Base-by-base conservation (phyloP, 2,329 filamentous ascomycete genomes). In the Fusarium succisae region DNA sequence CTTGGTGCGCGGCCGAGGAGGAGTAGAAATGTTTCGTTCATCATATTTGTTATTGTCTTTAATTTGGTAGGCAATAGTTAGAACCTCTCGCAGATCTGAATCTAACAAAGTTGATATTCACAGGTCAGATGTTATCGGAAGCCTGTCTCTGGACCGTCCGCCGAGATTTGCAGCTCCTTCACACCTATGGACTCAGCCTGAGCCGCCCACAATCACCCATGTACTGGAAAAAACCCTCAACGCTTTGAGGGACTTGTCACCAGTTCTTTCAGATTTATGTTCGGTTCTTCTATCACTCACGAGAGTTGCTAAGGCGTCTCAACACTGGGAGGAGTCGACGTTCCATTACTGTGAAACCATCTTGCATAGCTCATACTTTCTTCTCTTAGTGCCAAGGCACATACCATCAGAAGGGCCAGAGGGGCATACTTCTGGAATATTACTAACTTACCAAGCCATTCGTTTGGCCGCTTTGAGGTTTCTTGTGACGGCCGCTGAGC, bases 61-160 rank as follows among this genome's bases (percentile, higher is more conserved):
- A 7, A 15, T 62, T 12, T 65, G 62, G 45, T 45, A 38, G 50
- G 56, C n/a, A 17, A 11, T 14, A 6, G 11, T 24, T 13, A 18
- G 6, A 26, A 26, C 8, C 11, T 3, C 3, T 5, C 3, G 8
- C 14, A 11, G 5, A 24, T 30, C 24, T 8, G 8, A 61, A 32
- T 32, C 10, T 45, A 20, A 51, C n/a, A 17, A 24, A 45, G 15
- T 13, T 30, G 22, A 32, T 35, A 14, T 50, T 50, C 10, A 10
- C 14, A 64, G 62, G 62, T 61, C 62, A 24, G 56, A 64, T 44
- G 55, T 64, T 38, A 50, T 65, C 22, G 62, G 62, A 15, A 39
- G 38, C 38, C 20, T 63, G 8, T 65, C 62, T 6, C 37, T 62
- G 26, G 45, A 62, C 22, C 38, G 30, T 10, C 56, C 38, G 5